Evolutionary conservation across 176 grass and related monocot species (phyloP), one percentile per base, ranked within the genome.

Genomic region (Carex cristatella): DNA sequence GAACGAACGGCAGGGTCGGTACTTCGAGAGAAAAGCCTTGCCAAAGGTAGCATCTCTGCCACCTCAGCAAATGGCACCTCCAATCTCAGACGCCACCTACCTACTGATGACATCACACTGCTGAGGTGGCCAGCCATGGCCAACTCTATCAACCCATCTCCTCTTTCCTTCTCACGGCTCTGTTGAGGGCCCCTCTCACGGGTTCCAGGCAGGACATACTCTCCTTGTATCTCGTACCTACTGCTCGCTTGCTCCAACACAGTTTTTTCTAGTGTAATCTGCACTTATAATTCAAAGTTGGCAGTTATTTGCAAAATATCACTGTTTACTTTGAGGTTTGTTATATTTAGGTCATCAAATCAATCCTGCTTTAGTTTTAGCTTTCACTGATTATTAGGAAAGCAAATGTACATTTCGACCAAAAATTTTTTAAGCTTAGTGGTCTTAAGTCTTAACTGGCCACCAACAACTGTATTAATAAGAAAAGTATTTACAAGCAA

Each of bases 191-290:
- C 87, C 88, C 95, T 97, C 84, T 97, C 95, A 69, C 95, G 90
- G 61, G 85, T 93, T 83, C 96, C 93, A 46, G 93, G 96, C 65
- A 98, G 90, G 35, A 98, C 96, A 84, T 95, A 98, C 85, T 98
- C 96, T 84, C 96, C 96, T 81, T 98, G 96, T 81, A 98, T 87
- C 84, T 98, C 96, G 83, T 95, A 98, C 83, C 85, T 91, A 91
- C 96, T 98, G 80, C 83, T 92, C 76, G 91, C 85, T 94, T 98
- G 96, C 87, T 98, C 88, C 58, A 98, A 82, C 55, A 98, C 84
- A 61, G 96, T 90, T 91, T 98, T 98, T 87, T 98, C 93, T 79
- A 98, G 88, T 64, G 96, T 98, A 80, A 98, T 95, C 96, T 98
- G 68, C 18, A 86, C 68, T 69, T 88, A 81, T n/a, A 87, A 87